Conservation (phyloP, 208 protist species). For the Paratrypanosoma confusum region DNA sequence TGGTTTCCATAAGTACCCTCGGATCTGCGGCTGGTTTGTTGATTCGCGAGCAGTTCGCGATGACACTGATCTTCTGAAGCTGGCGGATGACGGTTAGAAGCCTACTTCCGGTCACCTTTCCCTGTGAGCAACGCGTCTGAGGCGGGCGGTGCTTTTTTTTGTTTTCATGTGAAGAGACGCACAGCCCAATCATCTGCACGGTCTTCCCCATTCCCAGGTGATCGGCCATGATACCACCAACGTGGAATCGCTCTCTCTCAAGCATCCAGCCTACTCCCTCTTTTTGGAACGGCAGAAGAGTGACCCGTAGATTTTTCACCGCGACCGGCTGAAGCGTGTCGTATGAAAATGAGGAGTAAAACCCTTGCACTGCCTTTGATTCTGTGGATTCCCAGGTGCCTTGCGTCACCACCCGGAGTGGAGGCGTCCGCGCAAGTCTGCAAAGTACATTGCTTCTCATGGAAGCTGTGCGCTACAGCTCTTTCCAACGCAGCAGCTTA, state of each 20-base stretch:
- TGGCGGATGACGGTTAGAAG: slow-evolving; percentile 73
- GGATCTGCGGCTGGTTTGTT: slow-evolving; percentile 64
- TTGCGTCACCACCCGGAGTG: slow-evolving; percentile 23
- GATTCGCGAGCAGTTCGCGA: slow-evolving; percentile 75
- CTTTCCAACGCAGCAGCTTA: too few relatives aligned
- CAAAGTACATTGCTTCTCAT: too few relatives aligned
- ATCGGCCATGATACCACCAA: slow-evolving; percentile 86
- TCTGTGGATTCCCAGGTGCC: slow-evolving; percentile 29
- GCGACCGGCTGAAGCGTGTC: slow-evolving; percentile 46
- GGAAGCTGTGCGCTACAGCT: too few relatives aligned
- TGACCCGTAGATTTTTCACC: slow-evolving; percentile 48
- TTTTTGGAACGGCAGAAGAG: slow-evolving; percentile 81
- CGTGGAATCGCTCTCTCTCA: slow-evolving; percentile 52
- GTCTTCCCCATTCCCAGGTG: slow-evolving; percentile 89
- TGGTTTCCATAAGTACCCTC: slow-evolving; percentile 20
- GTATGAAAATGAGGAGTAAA: slow-evolving; percentile 79
- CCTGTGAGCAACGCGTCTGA: neutral
- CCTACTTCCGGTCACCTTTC: slow-evolving; percentile 37
- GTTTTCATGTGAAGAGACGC: slow-evolving; percentile 54
- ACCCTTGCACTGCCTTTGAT: slow-evolving; percentile 38
- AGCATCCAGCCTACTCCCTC: slow-evolving; percentile 87
- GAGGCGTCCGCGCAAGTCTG: too few relatives aligned
- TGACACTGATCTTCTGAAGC: slow-evolving; percentile 66
- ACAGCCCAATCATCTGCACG: slow-evolving; percentile 86
- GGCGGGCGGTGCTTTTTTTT: slow-evolving; percentile 17